Percentiles rank a stretch among this genome's conserved stretches.
These are phyloP conservation scores for Myxozyma lipomycoides DNA, from an alignment of 805 yeast species.

Conservation along the genomic window DNA sequence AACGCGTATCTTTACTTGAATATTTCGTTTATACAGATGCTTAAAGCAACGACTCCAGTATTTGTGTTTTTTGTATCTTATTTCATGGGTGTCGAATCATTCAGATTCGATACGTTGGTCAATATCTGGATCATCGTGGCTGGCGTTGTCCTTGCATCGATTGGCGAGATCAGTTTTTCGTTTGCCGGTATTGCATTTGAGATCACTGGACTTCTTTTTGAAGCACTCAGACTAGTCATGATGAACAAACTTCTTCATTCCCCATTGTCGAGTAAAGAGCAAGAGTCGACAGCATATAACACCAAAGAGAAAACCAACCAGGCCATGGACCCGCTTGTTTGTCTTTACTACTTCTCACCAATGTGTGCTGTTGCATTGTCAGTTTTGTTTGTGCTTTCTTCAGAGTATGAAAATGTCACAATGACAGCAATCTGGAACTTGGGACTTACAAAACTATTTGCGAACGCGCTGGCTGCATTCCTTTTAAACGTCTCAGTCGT, in stretches of 20 bases:
- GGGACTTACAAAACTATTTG: constrained; percentile 18
- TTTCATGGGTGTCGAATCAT: constrained; percentile 25
- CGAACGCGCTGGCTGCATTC: constrained; percentile 29
- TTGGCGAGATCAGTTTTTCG: constrained; percentile 29
- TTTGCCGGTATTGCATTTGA: constrained; percentile 24
- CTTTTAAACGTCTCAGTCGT: constrained; percentile 31
- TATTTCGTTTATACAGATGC: constrained; percentile 33
- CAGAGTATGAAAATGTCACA: constrained; percentile 17
- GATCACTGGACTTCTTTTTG: constrained; percentile 28
- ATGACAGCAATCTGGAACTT: constrained; percentile 13
- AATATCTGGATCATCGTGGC: constrained; percentile 31
- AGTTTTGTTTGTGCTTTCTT: constrained; percentile 15
- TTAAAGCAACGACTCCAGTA: constrained; percentile 32
- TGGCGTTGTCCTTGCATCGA: constrained; percentile 31
- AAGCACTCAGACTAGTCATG: constrained; percentile 30
- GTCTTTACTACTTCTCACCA: constrained; percentile 32
- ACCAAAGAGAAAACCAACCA: constrained; percentile 7
- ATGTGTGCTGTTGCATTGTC: constrained; percentile 27
- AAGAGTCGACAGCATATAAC: constrained; percentile 12
- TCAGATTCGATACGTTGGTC: constrained; percentile 24
- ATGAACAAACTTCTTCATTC: constrained; percentile 29
- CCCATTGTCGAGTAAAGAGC: constrained; percentile 8
- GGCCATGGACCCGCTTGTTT: constrained; percentile 32
- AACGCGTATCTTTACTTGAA: constrained; percentile 31
- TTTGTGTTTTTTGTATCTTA: constrained; percentile 30